Evolutionary conservation across 768 basidiomycete species (phyloP), one percentile per base, ranked within the genome.

Genomic region (Lentinula sp.): DNA sequence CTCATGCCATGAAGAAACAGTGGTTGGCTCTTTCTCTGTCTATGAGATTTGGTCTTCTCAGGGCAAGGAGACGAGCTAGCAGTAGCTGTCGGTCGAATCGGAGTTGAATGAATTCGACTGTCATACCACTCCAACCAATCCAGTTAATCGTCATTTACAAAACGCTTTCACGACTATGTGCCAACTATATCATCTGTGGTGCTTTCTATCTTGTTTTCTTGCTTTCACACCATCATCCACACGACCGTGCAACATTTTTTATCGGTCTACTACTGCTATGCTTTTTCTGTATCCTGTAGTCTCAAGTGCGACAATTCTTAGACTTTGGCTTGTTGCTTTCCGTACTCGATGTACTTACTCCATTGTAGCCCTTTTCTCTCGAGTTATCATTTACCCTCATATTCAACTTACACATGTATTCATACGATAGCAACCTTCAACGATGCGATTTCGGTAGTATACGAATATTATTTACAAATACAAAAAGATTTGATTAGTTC

Each of bases 1-100:
- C 55, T 32, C 55, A 56, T 39, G 40, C 55, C 1, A 56, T 56
- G 23, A 56, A 32, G 40, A 56, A 56, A 32, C 55, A 56, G 40
- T 56, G 55, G 55, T 39, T 56, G 37, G 55, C 55, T 6, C 21
- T 56, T 32, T 56, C 55, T 10, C 28, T 56, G 1, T 42, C 55
- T 2, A 5, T 56, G 4, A n/a, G 40, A 15, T 21, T 56, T 23
- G 21, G 39, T 9, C 40, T 56, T 18, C 23, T 56, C 28, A 56
- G 55, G 16, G 55, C 55, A 16, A 43, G 28, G 55, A 56, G 40
- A 56, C n/a, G 55, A 40, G 55, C 55, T 1, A 56, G 46, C 21
- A 48, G 55, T 16, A 43, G 13, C 23, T 43, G 15, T 13, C 7
- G 39, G 21, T 56, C 55, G 31, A 54, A 54, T 7, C 28, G 16